These are phyloP conservation scores for Blastobotrys robertii DNA, from an alignment of 805 yeast species.

Conservation along the genomic window DNA sequence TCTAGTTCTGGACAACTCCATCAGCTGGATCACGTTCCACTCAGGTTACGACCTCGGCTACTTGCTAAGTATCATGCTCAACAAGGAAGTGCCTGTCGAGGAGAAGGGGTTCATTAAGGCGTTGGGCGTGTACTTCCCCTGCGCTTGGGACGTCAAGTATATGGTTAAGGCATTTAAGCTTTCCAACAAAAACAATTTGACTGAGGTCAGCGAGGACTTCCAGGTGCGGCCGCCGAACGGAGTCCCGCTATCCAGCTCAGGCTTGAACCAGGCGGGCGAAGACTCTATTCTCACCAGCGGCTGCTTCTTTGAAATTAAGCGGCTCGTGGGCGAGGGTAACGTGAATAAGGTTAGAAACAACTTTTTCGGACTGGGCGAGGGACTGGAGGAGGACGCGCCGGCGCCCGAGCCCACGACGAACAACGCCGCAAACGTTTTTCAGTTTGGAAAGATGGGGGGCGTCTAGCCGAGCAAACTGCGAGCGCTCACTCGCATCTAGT, in stretches of 20 bases:
- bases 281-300: slow-evolving; percentile 34
- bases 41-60: slow-evolving; percentile 94
- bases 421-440: slow-evolving; percentile 20
- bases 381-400: slow-evolving; percentile 12
- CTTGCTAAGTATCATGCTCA: slow-evolving; percentile 63
- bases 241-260: slow-evolving; percentile 11
- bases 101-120: slow-evolving; percentile 70
- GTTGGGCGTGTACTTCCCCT: slow-evolving; percentile 67
- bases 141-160: slow-evolving; percentile 68
- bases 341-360: slow-evolving; percentile 23
- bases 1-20: slow-evolving; percentile 54
- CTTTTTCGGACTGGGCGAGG: slow-evolving; percentile 31
- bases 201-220: slow-evolving; percentile 35
- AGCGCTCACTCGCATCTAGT: no score
- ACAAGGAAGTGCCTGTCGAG: slow-evolving; percentile 67
- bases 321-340: slow-evolving; percentile 25
- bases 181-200: slow-evolving; percentile 26
- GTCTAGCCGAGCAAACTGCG: not conserved
- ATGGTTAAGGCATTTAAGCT: slow-evolving; percentile 29
- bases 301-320: slow-evolving; percentile 34
- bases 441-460: slow-evolving; percentile 25
- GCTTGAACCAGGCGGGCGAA: slow-evolving; percentile 35
- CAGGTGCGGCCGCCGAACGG: slow-evolving; percentile 21
- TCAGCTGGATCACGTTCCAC: slow-evolving; percentile 88
- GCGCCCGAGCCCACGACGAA: slow-evolving; percentile 1